Base-by-base conservation (phyloP, 2,329 filamentous ascomycete species). In the Verruconis gallopava region DNA sequence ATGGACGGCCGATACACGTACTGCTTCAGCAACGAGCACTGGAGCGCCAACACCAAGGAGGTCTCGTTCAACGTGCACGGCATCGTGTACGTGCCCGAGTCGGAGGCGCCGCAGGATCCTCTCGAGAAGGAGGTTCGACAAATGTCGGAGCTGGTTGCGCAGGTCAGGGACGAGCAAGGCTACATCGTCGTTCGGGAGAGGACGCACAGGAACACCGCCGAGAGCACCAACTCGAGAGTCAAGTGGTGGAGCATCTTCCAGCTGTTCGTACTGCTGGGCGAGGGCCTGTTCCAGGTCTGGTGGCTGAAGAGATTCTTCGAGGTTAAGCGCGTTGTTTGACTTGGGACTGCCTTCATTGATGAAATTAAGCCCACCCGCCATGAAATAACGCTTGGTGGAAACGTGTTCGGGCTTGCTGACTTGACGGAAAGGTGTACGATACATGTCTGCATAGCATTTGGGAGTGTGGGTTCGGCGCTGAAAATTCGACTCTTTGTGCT, bases 231-330 rank as follows among this genome's bases (percentile, higher is more conserved):
- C 65, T 75, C 78, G 53, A 76, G 91, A 51, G 91, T 98, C 61
- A 98, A 98, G 72, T 98, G 91, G 91, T 98, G 91, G 91, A 95
- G 91, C 64, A 75, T 96, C 54, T 96, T 96, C 65, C 88, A 98
- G 65, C 77, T 98, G 50, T 74, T 77, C 44, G 79, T 96, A 39
- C 75, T 98, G 48, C 72, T 93, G 50, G 86, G 82, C 55, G 85
- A 96, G 69, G 91, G 86, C 47, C 69, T 95, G 51, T 98, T 98
- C 72, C 91, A 98, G 69, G 89, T 98, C 50, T 98, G 91, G 89
- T 98, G 91, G 88, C 66, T 98, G 61, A 91, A 93, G 69, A 77
- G 91, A 58, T 98, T 98, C 74, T 95, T 95, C 59, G 88, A 95
- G 78, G 77, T 42, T 17, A 42, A 42, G 21, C 21, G 40, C 18